phyloP scores from a whole-genome alignment of 257 asterid species.

The Primulina tabacum region DNA sequence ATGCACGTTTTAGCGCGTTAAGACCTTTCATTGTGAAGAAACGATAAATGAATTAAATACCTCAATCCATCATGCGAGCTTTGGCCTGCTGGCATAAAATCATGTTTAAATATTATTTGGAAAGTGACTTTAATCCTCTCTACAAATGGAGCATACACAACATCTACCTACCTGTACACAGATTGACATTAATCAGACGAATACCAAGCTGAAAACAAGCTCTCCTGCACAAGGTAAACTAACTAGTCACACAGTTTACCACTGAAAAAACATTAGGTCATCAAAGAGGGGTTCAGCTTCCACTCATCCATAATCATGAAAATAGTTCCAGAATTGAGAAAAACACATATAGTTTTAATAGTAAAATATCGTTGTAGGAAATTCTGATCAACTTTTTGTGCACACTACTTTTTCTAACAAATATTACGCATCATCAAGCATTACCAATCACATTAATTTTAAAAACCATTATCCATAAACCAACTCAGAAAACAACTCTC shows the following conservation, averaged over 20 bases:
- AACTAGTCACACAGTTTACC: too few species aligned
- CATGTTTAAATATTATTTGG: slow-evolving; percentile 32
- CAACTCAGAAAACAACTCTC: background rate
- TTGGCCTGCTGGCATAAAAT: slow-evolving; percentile 46
- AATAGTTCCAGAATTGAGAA: background rate
- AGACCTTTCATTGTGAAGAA: background rate
- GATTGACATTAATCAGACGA: slow-evolving; percentile 7
- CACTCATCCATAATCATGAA: background rate
- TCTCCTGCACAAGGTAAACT: background rate
- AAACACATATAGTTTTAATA: too few species aligned
- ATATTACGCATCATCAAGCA: background rate
- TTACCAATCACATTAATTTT: too few species aligned
- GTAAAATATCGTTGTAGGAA: background rate
- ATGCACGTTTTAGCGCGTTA: background rate
- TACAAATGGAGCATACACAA: slow-evolving; percentile 48
- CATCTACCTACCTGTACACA: slow-evolving; percentile 53
- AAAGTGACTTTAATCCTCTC: slow-evolving; percentile 51
- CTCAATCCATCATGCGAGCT: slow-evolving; percentile 46
- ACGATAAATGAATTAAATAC: slow-evolving; percentile 25
- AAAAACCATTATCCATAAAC: background rate
- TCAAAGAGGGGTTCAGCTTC: background rate
- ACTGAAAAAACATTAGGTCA: background rate
- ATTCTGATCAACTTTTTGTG: too few species aligned
- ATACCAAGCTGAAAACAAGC: background rate
- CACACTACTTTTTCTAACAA: background rate